Evolutionary conservation across 441 rosid genomes (phyloP).

Genomic region (Brassica hybrid): DNA sequence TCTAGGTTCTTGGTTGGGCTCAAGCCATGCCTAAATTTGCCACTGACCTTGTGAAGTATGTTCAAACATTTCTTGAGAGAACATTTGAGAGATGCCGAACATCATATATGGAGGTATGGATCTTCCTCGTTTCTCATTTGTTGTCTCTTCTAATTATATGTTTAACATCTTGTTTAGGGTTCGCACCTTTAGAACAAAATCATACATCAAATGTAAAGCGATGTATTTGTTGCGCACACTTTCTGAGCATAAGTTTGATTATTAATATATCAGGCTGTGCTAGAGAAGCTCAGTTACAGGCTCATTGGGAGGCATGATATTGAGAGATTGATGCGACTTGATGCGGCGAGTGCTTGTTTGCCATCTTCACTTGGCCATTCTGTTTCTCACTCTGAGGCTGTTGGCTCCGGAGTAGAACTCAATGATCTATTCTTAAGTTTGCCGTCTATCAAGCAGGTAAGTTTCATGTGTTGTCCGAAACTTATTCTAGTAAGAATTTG

Average conservation of each 20-base stretch:
- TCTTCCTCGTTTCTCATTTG: constrained; percentile 32
- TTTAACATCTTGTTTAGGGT: constrained; percentile 29
- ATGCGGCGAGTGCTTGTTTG: constrained; percentile 81
- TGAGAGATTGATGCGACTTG: constrained; percentile 94
- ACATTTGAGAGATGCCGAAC: constrained; percentile 97
- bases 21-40: constrained; percentile 99
- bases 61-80: constrained; percentile 97
- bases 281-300: constrained; percentile 98
- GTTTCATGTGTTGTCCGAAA: not conserved
- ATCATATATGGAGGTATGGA: constrained; percentile 90
- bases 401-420: constrained; percentile 47
- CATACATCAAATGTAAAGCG: not conserved
- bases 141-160: constrained; percentile 23
- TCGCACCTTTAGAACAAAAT: constrained; percentile 23
- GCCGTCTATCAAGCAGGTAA: not conserved
- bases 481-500: not conserved
- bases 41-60: constrained; percentile 85
- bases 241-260: constrained; percentile 35
- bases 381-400: constrained; percentile 56
- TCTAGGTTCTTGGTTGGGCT: constrained; percentile 98
- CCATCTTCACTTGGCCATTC: constrained; percentile 62
- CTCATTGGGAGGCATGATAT: constrained; percentile 97
- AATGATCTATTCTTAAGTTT: not conserved
- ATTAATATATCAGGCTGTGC: constrained; percentile 82
- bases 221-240: constrained; percentile 15